Percentiles rank a stretch among this genome's conserved stretches.
Evolutionary conservation across 192 early-diverging fungal genomes (phyloP).

Genomic region (Chytriomyces confervae): DNA sequence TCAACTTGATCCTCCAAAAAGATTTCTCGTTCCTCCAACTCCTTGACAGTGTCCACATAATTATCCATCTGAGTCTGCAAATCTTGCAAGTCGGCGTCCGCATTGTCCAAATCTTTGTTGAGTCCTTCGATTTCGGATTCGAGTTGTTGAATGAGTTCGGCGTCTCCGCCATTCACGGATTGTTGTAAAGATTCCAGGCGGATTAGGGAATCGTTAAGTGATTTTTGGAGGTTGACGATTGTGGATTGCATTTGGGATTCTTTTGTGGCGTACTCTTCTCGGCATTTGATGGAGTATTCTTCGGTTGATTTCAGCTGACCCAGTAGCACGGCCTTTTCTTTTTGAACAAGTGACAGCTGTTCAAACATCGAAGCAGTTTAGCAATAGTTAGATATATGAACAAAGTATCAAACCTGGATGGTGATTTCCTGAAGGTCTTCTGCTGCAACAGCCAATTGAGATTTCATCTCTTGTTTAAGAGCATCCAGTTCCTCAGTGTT

Average conservation of each 20-base stretch:
- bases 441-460: background rate
- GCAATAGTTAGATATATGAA: background rate
- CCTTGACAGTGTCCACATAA: background rate
- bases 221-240: background rate
- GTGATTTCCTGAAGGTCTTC: constrained; percentile 7
- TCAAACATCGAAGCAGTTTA: background rate
- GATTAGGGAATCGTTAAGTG: background rate
- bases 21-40: background rate
- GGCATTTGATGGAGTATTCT: background rate
- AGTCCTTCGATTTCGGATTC: background rate
- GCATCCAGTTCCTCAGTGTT: background rate
- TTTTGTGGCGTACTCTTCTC: background rate
- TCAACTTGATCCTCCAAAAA: background rate
- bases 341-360: background rate
- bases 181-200: background rate
- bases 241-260: background rate
- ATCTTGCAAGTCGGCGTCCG: background rate
- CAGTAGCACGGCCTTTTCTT: background rate
- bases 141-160: background rate
- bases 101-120: background rate
- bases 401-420: background rate
- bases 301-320: constrained; percentile 9
- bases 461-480: background rate
- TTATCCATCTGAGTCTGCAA: background rate
- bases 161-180: background rate